A percentile compares a stretch with the other conserved stretches of the same genome.
Conservation (phyloP, 257 asterid genomes). For the Leonotis leonurus region DNA sequence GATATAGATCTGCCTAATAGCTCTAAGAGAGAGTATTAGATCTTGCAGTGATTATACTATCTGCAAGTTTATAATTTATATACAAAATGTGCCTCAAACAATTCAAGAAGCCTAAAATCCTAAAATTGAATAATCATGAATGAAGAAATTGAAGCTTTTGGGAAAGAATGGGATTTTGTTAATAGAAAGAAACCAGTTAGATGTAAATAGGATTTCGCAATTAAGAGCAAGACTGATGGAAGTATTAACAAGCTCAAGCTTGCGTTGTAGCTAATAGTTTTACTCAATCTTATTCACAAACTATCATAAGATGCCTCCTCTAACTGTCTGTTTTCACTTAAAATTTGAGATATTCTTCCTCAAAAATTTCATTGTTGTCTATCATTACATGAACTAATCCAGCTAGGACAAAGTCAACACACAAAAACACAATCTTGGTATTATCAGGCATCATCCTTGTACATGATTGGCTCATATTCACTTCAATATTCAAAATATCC, state of each 20-base stretch:
- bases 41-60: neutral
- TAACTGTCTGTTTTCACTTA: too few relatives aligned
- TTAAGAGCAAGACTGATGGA: neutral
- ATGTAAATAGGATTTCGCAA: neutral
- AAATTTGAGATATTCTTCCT: too few relatives aligned
- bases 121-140: neutral
- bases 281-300: neutral
- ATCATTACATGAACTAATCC: neutral
- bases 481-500: neutral
- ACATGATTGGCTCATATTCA: neutral
- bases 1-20: neutral
- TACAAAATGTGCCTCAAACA: neutral
- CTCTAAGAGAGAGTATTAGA: neutral
- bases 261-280: neutral
- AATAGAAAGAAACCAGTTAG: neutral
- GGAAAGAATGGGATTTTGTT: neutral
- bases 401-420: neutral
- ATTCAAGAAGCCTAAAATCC: neutral
- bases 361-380: neutral
- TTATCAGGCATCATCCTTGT: neutral
- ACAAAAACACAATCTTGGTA: neutral
- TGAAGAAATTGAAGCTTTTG: neutral
- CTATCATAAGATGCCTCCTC: neutral
- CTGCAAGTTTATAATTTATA: neutral
- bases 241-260: neutral